phyloP scores from a whole-genome alignment of 2,329 filamentous ascomycete genomes.

The Camillea tinctor region DNA sequence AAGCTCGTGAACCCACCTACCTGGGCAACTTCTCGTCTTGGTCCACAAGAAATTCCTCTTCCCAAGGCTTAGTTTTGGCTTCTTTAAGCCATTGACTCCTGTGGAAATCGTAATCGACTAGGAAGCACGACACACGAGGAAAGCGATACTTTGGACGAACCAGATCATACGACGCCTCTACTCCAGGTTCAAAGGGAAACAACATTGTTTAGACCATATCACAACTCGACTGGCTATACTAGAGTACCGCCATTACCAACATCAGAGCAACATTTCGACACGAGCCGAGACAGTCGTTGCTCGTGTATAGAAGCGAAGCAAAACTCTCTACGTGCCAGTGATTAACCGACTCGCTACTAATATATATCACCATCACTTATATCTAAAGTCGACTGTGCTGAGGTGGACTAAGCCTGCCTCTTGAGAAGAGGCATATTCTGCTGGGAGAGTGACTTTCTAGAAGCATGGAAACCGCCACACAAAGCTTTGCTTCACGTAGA shows the following conservation, averaged over 20 bases:
- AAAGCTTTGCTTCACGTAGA: constrained; percentile 68
- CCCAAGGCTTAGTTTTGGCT: not conserved
- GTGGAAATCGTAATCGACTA: not conserved
- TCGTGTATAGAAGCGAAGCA: not conserved
- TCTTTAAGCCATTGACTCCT: constrained; percentile 4
- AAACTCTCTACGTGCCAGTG: not conserved
- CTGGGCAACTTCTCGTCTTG: constrained; percentile 15
- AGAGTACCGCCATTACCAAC: not conserved
- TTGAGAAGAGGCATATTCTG: not conserved
- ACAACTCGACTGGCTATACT: not conserved
- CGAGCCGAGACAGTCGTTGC: not conserved
- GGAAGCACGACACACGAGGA: not conserved
- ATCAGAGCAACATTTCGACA: not conserved
- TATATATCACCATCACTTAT: not conserved
- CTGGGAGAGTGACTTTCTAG: constrained; percentile 10
- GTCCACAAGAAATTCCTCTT: not conserved
- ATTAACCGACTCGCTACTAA: not conserved
- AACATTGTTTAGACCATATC: not conserved
- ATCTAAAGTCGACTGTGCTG: not conserved
- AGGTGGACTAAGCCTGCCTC: not conserved
- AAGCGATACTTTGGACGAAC: not conserved
- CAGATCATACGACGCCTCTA: not conserved
- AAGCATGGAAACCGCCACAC: constrained; percentile 30
- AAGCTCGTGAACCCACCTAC: constrained; percentile 24
- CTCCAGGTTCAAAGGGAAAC: not conserved